Percentiles rank a stretch among this genome's conserved stretches.
Evolutionary conservation across 345 rosid species (phyloP).

Genomic region (Draba incana): DNA sequence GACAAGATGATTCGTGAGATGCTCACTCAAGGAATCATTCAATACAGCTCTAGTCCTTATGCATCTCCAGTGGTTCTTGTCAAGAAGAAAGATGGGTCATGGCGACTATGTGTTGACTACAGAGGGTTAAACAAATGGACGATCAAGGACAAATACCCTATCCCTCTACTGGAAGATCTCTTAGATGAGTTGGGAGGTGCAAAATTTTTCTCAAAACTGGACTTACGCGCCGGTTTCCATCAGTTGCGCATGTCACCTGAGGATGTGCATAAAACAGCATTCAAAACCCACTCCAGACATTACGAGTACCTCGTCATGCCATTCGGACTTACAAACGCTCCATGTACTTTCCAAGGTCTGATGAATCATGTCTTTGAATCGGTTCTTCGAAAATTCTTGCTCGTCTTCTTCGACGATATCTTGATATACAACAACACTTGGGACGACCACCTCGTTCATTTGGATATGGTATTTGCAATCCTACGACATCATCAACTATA

Average conservation of each 20-base stretch:
- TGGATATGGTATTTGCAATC: too few species aligned
- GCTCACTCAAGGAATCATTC: too few species aligned
- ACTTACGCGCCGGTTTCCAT: background rate
- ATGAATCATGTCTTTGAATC: background rate
- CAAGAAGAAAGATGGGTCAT: background rate
- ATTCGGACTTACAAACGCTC: background rate
- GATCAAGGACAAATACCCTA: background rate
- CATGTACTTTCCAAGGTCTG: background rate
- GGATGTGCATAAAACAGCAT: background rate
- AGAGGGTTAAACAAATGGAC: background rate
- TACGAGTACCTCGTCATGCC: conserved; percentile 2
- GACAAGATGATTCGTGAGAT: too few species aligned
- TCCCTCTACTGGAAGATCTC: background rate
- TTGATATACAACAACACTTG: too few species aligned
- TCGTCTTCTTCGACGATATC: too few species aligned
- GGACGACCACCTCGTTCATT: too few species aligned
- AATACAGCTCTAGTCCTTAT: background rate
- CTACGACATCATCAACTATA: too few species aligned
- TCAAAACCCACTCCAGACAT: background rate
- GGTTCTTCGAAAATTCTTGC: background rate
- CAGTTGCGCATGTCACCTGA: background rate
- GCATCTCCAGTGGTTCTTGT: background rate
- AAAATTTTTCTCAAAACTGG: background rate
- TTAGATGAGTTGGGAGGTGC: background rate
- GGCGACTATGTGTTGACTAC: background rate